A percentile compares a stretch with the other conserved stretches of the same genome.
Conservation (phyloP, 768 basidiomycete genomes). For the Agaricus sinodeliciosus region DNA sequence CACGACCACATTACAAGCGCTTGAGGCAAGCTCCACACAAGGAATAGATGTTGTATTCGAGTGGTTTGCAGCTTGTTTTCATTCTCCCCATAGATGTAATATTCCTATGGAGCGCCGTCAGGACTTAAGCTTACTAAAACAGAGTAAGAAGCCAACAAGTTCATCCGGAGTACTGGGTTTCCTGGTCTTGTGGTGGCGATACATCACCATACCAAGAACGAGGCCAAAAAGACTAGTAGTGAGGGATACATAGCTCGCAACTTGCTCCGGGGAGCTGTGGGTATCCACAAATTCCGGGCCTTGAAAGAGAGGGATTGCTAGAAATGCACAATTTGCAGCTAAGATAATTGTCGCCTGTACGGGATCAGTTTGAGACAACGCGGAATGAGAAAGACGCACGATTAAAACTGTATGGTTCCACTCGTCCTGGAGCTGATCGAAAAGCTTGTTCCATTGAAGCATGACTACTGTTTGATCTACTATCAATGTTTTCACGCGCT, state of each 20-base stretch:
- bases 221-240: conserved; percentile 1
- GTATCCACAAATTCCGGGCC: not conserved
- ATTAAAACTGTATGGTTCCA: conserved; percentile 2
- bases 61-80: not conserved
- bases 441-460: conserved; percentile 2
- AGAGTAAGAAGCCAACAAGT: not conserved
- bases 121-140: too few relatives aligned
- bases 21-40: conserved; percentile 7
- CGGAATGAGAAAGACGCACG: not conserved
- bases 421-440: conserved; percentile 1
- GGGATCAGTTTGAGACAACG: not conserved
- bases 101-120: not conserved
- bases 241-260: conserved; percentile 6
- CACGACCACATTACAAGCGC: conserved; percentile 8
- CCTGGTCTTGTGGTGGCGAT: not conserved
- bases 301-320: conserved; percentile 7
- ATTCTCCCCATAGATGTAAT: not conserved
- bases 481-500: not conserved
- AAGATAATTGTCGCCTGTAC: conserved; percentile 6
- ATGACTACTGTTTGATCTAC: not conserved
- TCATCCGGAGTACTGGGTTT: not conserved
- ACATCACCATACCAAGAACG: conserved; percentile 5
- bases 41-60: conserved; percentile 1
- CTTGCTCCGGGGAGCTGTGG: conserved; percentile 4
- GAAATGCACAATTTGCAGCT: conserved; percentile 5